A percentile compares a stretch with the other conserved stretches of the same genome.
phyloP scores from a whole-genome alignment of 2,329 filamentous ascomycete species.

The Hypoxylon sp. region DNA sequence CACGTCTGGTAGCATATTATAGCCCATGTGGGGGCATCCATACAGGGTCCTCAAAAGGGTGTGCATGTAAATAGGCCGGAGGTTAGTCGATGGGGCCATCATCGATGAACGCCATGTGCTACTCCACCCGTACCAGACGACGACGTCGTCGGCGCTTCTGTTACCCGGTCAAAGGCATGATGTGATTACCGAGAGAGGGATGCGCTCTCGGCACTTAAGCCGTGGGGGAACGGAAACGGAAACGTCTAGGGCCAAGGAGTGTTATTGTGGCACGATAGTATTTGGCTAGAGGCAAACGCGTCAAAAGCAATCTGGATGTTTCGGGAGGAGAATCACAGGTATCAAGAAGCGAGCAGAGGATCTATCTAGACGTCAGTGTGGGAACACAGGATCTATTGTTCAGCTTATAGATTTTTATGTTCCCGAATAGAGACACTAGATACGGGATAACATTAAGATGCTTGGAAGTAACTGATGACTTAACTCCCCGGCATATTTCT shows the following conservation, averaged over 20 bases:
- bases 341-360: neutral
- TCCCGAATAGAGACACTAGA: neutral
- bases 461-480: neutral
- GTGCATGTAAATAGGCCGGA: slow-evolving; percentile 18
- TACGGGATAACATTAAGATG: neutral
- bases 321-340: neutral
- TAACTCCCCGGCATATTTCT: neutral
- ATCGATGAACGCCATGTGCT: slow-evolving; percentile 15
- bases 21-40: slow-evolving; percentile 18
- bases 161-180: slow-evolving; percentile 34
- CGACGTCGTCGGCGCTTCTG: slow-evolving; percentile 16
- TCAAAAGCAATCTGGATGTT: neutral
- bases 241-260: neutral
- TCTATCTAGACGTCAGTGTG: neutral
- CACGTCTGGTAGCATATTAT: slow-evolving; percentile 1
- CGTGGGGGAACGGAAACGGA: slow-evolving; percentile 5
- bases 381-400: neutral
- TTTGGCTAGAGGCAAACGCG: neutral
- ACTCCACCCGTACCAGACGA: slow-evolving; percentile 16
- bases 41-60: slow-evolving; percentile 8
- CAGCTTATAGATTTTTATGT: neutral
- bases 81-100: slow-evolving; percentile 1
- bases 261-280: neutral
- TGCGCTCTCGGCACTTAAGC: slow-evolving; percentile 11
- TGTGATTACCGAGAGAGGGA: slow-evolving; percentile 13